Conservation (phyloP, 805 yeast species). For the Crinitomyces ghanaensis region DNA sequence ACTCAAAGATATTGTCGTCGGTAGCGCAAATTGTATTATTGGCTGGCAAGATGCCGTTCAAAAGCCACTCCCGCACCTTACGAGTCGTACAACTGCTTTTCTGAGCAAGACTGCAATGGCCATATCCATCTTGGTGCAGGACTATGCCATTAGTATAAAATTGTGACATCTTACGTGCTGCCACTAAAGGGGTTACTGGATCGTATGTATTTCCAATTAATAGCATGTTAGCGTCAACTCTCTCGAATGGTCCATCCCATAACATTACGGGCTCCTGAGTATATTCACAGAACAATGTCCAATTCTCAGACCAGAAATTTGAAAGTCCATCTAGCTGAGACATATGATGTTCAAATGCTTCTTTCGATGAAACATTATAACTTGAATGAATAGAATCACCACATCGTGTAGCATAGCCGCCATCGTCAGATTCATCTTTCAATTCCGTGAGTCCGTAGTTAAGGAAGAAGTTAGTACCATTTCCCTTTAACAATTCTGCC, state of each 20-base stretch:
- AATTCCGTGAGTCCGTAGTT: conserved; percentile 1
- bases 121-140: conserved; percentile 14
- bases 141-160: conserved; percentile 12
- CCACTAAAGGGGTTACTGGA: conserved; percentile 18
- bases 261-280: conserved; percentile 5
- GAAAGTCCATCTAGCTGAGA: background rate
- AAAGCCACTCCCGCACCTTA: conserved; percentile 10
- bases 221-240: conserved; percentile 11
- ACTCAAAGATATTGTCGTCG: conserved; percentile 4
- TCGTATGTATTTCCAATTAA: conserved; percentile 16
- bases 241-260: conserved; percentile 12
- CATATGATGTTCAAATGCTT: conserved; percentile 4
- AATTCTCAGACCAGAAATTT: conserved; percentile 4
- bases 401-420: conserved; percentile 9
- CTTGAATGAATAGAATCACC: conserved; percentile 7
- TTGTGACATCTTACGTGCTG: conserved; percentile 12
- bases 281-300: conserved; percentile 6
- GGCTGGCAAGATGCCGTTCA: conserved; percentile 12
- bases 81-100: conserved; percentile 12
- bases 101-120: conserved; percentile 18
- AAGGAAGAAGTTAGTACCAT: conserved; percentile 8
- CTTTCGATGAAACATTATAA: background rate
- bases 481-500: conserved; percentile 5
- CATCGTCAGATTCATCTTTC: conserved; percentile 3
- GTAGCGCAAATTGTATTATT: conserved; percentile 9